Conservation (phyloP, 805 yeast genomes). For the Metschnikowia reukaufii region DNA sequence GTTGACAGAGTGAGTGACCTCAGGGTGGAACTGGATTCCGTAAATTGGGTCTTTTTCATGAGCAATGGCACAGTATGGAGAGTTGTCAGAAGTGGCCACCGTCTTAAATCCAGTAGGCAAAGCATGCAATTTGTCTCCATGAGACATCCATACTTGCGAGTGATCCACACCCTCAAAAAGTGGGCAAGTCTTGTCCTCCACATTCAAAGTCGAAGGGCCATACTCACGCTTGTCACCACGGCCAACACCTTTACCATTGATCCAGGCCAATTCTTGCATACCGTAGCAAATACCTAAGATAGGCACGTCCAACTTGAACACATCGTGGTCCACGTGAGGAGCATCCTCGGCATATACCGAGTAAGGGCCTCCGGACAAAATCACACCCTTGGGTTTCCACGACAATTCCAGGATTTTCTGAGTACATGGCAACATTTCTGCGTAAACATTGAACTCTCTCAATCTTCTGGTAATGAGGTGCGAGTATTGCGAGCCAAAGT, state of each 20-base stretch:
- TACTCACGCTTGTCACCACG: conserved; percentile 98
- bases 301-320: conserved; percentile 89
- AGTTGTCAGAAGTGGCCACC: conserved; percentile 89
- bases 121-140: conserved; percentile 91
- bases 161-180: conserved; percentile 88
- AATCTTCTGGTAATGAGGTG: conserved; percentile 95
- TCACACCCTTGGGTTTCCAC: conserved; percentile 96
- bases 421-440: conserved; percentile 99
- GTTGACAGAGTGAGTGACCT: conserved; percentile 92
- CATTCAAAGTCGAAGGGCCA: conserved; percentile 90
- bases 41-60: conserved; percentile 70
- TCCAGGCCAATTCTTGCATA: conserved; percentile 99
- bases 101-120: conserved; percentile 86
- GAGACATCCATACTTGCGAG: conserved; percentile 99
- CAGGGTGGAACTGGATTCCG: conserved; percentile 99
- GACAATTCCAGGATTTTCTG: conserved; percentile 89
- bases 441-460: conserved; percentile 96
- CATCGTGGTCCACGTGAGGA: conserved; percentile 95
- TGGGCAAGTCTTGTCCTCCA: conserved; percentile 63
- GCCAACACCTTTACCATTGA: conserved; percentile 88
- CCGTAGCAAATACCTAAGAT: conserved; percentile 98
- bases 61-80: conserved; percentile 93
- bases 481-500: conserved; percentile 97
- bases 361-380: conserved; percentile 96
- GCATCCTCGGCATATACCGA: conserved; percentile 94